Conservation (phyloP, 1,284 basidiomycete species). For the Trichosporon ovoides region DNA sequence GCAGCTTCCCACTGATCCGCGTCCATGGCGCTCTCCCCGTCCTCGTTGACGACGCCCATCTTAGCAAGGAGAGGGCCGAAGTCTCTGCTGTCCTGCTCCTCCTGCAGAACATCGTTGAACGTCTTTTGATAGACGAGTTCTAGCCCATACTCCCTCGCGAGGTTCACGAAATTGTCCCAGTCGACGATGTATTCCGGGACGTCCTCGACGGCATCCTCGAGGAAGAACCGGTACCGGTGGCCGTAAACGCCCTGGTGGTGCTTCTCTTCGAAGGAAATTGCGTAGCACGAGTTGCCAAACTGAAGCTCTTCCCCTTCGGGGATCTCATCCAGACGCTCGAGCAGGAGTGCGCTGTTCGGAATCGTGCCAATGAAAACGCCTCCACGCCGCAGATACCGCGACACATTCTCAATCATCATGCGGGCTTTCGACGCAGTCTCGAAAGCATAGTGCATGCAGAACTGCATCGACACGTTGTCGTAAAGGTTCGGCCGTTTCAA, state of each 20-base stretch:
- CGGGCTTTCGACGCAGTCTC: conserved; percentile 78
- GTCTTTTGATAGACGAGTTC: conserved; percentile 71
- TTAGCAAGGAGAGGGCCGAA: conserved; percentile 70
- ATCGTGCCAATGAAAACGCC: conserved; percentile 93
- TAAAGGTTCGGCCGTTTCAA: conserved; percentile 57
- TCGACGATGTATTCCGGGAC: conserved; percentile 95
- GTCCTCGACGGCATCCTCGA: conserved; percentile 90
- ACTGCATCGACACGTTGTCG: conserved; percentile 95
- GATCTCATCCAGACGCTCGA: conserved; percentile 66
- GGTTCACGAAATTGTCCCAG: conserved; percentile 82
- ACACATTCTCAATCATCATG: conserved; percentile 90
- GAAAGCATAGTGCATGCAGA: conserved; percentile 99
- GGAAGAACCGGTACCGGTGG: conserved; percentile 88
- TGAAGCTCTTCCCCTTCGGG: conserved; percentile 61
- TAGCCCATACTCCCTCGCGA: conserved; percentile 79
- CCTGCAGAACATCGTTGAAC: conserved; percentile 79
- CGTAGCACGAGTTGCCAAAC: conserved; percentile 89
- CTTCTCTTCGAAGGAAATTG: conserved; percentile 71
- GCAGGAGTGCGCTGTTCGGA: conserved; percentile 71
- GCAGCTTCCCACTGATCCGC: conserved; percentile 93
- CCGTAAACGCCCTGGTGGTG: conserved; percentile 67
- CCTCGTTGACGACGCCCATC: conserved; percentile 80
- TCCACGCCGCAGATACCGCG: conserved; percentile 69
- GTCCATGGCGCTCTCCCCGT: conserved; percentile 83
- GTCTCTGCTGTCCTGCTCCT: conserved; percentile 69